phyloP scores from a whole-genome alignment of 2,329 filamentous ascomycete genomes.

The Phoma herbarum region DNA sequence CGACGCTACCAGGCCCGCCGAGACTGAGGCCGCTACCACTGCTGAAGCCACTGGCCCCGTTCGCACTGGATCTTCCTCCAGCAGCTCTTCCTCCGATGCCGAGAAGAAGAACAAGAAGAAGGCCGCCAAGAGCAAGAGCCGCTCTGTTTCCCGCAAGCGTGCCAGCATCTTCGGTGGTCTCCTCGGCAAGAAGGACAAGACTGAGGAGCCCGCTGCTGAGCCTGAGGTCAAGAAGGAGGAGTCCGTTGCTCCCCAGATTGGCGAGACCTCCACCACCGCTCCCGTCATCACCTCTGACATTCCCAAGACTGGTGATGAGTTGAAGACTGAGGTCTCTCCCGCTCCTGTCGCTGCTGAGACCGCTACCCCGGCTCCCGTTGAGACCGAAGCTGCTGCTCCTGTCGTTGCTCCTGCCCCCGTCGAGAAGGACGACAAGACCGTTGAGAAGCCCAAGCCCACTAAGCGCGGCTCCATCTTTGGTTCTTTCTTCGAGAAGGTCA shows the following conservation, averaged over 20 bases:
- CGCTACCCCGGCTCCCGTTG: conserved; percentile 33
- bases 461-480: conserved; percentile 90
- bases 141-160: conserved; percentile 67
- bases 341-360: conserved; percentile 53
- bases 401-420: conserved; percentile 23
- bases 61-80: conserved; percentile 52
- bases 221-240: conserved; percentile 56
- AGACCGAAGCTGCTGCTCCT: conserved; percentile 51
- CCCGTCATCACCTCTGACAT: conserved; percentile 47
- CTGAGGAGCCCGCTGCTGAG: conserved; percentile 49
- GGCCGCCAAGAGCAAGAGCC: conserved; percentile 64
- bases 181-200: conserved; percentile 68
- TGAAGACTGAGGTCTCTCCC: conserved; percentile 57
- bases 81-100: conserved; percentile 56
- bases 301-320: conserved; percentile 38
- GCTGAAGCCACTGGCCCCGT: conserved; percentile 39
- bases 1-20: conserved; percentile 54
- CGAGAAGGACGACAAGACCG: conserved; percentile 51
- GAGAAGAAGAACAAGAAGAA: conserved; percentile 57
- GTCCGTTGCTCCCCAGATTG: conserved; percentile 40
- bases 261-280: conserved; percentile 46
- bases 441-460: conserved; percentile 66
- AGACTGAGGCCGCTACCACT: conserved; percentile 38
- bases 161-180: conserved; percentile 66
- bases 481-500: conserved; percentile 70